Evolutionary conservation across 495 filamentous ascomycete species (phyloP).

Genomic region (Penicillium taxi): DNA sequence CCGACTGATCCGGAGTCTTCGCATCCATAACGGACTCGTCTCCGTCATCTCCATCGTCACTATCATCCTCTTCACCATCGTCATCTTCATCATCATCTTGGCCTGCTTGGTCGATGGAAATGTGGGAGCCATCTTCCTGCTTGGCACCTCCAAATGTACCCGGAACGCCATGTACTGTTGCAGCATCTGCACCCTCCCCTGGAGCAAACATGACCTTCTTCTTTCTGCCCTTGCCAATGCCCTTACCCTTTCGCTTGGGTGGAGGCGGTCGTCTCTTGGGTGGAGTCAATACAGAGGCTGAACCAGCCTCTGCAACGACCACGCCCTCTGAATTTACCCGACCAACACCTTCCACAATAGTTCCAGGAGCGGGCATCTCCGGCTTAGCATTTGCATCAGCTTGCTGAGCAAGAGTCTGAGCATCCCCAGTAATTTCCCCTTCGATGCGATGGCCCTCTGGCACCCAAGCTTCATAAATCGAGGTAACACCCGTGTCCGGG

Average conservation of each 20-base stretch:
- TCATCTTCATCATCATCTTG: conserved; percentile 39
- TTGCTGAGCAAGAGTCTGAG: conserved; percentile 25
- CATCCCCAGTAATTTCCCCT: conserved; percentile 63
- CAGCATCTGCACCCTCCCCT: conserved; percentile 35
- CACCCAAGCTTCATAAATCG: conserved; percentile 71
- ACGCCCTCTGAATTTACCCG: conserved; percentile 54
- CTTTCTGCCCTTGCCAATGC: conserved; percentile 57
- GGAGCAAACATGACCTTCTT: conserved; percentile 53
- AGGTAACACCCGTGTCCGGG: conserved; percentile 63
- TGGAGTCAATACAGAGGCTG: conserved; percentile 36
- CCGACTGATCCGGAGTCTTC: conserved; percentile 36
- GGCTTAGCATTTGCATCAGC: conserved; percentile 30
- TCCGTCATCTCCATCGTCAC: conserved; percentile 49
- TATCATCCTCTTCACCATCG: conserved; percentile 35
- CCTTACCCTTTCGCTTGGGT: conserved; percentile 66
- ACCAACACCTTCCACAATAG: conserved; percentile 55
- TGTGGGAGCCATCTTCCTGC: conserved; percentile 27
- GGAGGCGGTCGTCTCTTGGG: conserved; percentile 61
- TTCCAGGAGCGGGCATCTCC: conserved; percentile 47
- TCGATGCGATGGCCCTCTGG: conserved; percentile 74
- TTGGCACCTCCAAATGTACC: conserved; percentile 14
- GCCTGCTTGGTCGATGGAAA: conserved; percentile 34
- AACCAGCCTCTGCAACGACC: conserved; percentile 46
- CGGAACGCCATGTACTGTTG: conserved; percentile 26
- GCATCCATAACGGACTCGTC: conserved; percentile 49